Evolutionary conservation across 306 rosid genomes (phyloP), one percentile per base, ranked within the genome.

Genomic region (Prunus salicina): DNA sequence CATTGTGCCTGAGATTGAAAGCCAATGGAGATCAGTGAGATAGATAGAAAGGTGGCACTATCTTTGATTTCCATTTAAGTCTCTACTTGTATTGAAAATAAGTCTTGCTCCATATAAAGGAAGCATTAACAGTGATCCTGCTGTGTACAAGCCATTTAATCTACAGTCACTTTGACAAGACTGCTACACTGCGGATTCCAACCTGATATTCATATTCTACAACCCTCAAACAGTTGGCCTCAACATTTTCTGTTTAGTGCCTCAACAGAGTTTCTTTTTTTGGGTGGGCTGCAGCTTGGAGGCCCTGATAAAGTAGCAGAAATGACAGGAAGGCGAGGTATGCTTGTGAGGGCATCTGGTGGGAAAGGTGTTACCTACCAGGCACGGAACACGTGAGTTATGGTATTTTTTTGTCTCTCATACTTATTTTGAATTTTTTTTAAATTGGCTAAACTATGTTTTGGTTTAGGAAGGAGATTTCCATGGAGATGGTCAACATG

Each of bases 401-500:
- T 76, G 55, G 61, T 38, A 38, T 67, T 68, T 80, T 52, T 32
- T n/a, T 68, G 46, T 20, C 53, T 45, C 27, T 24, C 28, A 2
- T 57, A 43, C 65, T 57, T 24, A 28, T 28, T 9, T 70, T n/a
- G 58, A 57, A 64, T 8, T 19, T 8, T 43, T 76, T 75, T 56
- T 10, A 52, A 72, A 25, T 58, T 68, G 58, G 32, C 64, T 84
- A 73, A 76, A 43, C 67, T 68, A 38, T 64, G 20, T 38, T 38
- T 63, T 69, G 76, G 50, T 76, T 74, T 84, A 95, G 99, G 80
- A 95, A 95, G 86, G 99, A 95, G 22, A 87, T 95, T 75, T 82
- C 96, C 30, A 89, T 92, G 99, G 99, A 95, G 86, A 95, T 95
- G 99, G 99, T 95, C 73, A 95, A 95, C 87, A 95, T 95, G 99